These are phyloP conservation scores for Dillenia suffruticosa DNA, from an alignment of 164 flowering plant genomes.

Conservation along the genomic window DNA sequence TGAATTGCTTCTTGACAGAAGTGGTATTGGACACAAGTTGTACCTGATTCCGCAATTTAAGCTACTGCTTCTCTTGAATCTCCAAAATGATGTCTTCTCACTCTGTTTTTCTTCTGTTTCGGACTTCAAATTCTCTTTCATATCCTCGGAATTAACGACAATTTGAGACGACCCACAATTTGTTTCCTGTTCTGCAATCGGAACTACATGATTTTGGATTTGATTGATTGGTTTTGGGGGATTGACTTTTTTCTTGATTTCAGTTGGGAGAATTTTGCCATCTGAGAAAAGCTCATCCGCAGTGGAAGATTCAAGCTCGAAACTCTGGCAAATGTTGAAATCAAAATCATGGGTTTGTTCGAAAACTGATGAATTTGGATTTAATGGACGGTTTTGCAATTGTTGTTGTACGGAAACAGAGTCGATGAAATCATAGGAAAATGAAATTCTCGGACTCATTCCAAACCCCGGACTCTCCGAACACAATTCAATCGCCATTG, in stretches of 20 bases:
- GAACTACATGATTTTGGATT: no score
- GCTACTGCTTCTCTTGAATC: constrained; percentile 51
- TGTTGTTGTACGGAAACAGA: constrained; percentile 30
- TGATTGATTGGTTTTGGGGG: constrained; percentile 3
- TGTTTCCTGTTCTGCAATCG: no score
- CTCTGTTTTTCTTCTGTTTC: constrained; percentile 21
- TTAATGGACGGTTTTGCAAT: constrained; percentile 21
- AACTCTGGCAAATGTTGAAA: constrained; percentile 34
- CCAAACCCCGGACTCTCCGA: constrained; percentile 19
- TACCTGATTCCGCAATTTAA: constrained; percentile 45
- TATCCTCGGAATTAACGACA: background rate
- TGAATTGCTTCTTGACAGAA: constrained; percentile 52
- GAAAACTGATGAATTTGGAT: constrained; percentile 19
- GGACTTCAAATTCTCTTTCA: constrained; percentile 7
- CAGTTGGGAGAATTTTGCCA: constrained; percentile 44
- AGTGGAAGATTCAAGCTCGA: constrained; percentile 41
- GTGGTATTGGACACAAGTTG: constrained; percentile 48
- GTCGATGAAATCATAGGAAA: constrained; percentile 36
- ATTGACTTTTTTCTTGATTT: constrained; percentile 30
- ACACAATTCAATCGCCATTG: constrained; percentile 33
- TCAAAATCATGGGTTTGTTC: constrained; percentile 42
- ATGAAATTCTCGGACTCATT: constrained; percentile 41
- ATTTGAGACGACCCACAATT: constrained; percentile 3
- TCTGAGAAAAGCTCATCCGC: constrained; percentile 66
- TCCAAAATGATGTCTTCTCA: constrained; percentile 40